phyloP scores from a whole-genome alignment of 805 yeast species.

The Wickerhamomyces ciferrii region DNA sequence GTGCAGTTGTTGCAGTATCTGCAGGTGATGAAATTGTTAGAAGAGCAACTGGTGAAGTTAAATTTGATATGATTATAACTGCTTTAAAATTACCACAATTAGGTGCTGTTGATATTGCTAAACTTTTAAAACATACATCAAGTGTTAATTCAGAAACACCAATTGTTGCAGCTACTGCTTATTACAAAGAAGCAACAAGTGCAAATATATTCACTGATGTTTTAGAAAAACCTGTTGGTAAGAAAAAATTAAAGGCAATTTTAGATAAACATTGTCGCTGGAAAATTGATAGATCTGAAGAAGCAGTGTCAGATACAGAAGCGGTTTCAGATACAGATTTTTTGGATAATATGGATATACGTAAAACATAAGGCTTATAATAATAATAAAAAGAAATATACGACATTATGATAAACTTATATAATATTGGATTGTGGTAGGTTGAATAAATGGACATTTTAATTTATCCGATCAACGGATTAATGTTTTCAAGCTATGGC shows the following conservation, averaged over 20 bases:
- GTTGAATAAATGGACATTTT: too few relatives aligned
- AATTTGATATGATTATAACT: conserved; percentile 78
- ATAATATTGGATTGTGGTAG: too few relatives aligned
- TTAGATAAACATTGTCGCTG: conserved; percentile 21
- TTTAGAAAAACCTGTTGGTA: conserved; percentile 61
- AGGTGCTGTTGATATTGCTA: conserved; percentile 71
- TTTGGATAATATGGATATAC: conserved; percentile 19
- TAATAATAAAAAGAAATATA: background rate
- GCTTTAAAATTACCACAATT: conserved; percentile 65
- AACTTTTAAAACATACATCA: conserved; percentile 67
- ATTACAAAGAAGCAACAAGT: conserved; percentile 57
- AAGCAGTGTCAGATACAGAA: conserved; percentile 24
- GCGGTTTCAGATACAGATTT: conserved; percentile 30
- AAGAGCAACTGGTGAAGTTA: conserved; percentile 75
- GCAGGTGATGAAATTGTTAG: conserved; percentile 82
- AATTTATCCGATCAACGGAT: too few relatives aligned
- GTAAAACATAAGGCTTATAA: background rate
- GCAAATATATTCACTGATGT: conserved; percentile 53
- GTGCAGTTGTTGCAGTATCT: conserved; percentile 71
- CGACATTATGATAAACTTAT: background rate
- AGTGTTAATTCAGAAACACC: conserved; percentile 78
- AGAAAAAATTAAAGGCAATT: conserved; percentile 12
- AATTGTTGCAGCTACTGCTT: conserved; percentile 69
- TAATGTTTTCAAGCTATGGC: too few relatives aligned
- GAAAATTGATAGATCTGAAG: conserved; percentile 17